Conservation (phyloP, 176 grass and related monocot species). For the Poa annua region DNA sequence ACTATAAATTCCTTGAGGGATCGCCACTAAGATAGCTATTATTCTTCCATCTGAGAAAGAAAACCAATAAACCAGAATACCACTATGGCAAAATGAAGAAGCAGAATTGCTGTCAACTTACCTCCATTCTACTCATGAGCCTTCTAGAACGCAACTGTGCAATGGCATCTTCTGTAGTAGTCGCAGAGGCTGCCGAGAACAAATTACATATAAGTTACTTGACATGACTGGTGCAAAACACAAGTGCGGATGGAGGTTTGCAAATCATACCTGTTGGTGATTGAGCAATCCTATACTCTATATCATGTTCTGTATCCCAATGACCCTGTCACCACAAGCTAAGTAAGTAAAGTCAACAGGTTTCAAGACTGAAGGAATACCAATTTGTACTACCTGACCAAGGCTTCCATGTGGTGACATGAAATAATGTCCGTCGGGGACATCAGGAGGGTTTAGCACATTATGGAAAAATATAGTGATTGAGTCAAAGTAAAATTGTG, state of each 20-base stretch:
- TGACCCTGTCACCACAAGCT: conserved; percentile 55
- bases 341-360: conserved; percentile 42
- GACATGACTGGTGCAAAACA: conserved; percentile 17
- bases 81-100: conserved; percentile 2
- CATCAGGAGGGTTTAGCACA: conserved; percentile 84
- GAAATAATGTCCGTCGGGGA: conserved; percentile 67
- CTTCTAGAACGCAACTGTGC: conserved; percentile 85
- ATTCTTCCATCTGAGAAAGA: conserved; percentile 27
- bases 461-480: conserved; percentile 99
- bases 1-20: conserved; percentile 16
- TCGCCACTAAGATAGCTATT: conserved; percentile 23
- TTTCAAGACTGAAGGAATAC: conserved; percentile 18
- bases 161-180: conserved; percentile 94
- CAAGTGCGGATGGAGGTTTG: conserved; percentile 26
- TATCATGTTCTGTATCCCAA: conserved; percentile 75
- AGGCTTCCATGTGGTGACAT: conserved; percentile 48
- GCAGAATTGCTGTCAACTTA: conserved; percentile 22
- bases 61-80: conserved; percentile 12
- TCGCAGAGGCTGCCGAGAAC: conserved; percentile 50
- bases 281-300: conserved; percentile 65
- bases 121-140: conserved; percentile 94
- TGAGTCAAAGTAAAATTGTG: conserved; percentile 97
- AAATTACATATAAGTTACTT: conserved; percentile 20
- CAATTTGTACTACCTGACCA: conserved; percentile 61
- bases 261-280: conserved; percentile 64